phyloP scores from a whole-genome alignment of 768 basidiomycete species.

The Lyophyllum semitale region DNA sequence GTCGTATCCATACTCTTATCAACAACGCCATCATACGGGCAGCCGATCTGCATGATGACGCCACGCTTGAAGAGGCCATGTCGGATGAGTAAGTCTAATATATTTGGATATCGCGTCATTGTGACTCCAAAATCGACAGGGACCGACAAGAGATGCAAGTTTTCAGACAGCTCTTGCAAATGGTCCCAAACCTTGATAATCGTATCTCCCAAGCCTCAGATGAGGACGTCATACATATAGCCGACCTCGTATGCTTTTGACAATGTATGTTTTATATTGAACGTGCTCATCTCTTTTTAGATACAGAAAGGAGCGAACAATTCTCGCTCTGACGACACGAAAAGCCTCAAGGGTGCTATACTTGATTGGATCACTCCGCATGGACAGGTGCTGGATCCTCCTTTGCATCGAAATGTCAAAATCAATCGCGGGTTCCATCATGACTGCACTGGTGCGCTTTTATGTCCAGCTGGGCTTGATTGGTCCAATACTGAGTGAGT shows the following conservation, averaged over 20 bases:
- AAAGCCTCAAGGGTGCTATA: too few species aligned
- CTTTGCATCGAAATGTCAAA: slow-evolving; percentile 13
- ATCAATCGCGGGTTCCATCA: slow-evolving; percentile 12
- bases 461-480: not conserved
- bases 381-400: slow-evolving; percentile 7
- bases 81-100: not conserved
- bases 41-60: slow-evolving; percentile 7
- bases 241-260: slow-evolving; percentile 15
- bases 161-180: slow-evolving; percentile 11
- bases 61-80: slow-evolving; percentile 1
- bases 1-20: slow-evolving; percentile 19
- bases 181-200: slow-evolving; percentile 17
- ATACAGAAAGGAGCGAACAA: slow-evolving; percentile 15
- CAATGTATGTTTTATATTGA: not conserved
- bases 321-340: slow-evolving; percentile 13
- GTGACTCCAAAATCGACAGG: slow-evolving; percentile 10
- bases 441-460: not conserved
- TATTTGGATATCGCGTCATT: not conserved
- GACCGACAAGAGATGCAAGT: slow-evolving; percentile 13
- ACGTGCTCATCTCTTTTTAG: slow-evolving; percentile 2
- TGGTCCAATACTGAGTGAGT: not conserved
- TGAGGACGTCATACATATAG: slow-evolving; percentile 14
- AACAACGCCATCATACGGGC: slow-evolving; percentile 13
- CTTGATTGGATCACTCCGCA: slow-evolving; percentile 21
- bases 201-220: slow-evolving; percentile 10